Evolutionary conservation across 768 basidiomycete genomes (phyloP).

Genomic region (Pholiota molesta): DNA sequence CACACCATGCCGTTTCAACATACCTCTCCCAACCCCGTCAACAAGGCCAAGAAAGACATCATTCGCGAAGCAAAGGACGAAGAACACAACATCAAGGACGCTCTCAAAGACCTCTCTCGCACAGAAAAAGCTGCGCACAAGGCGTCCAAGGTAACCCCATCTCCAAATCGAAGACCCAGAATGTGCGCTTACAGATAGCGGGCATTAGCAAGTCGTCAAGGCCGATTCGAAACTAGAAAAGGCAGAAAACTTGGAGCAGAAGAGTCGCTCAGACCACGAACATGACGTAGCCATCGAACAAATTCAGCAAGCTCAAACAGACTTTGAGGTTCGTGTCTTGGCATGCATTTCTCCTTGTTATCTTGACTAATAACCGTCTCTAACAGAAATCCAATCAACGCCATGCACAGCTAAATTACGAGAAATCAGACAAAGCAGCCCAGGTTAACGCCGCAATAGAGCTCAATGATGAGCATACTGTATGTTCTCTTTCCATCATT

Average conservation of each 20-base stretch:
- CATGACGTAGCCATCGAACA: not conserved
- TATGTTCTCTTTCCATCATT: slow-evolving; percentile 9
- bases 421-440: slow-evolving; percentile 23
- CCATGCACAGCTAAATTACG: slow-evolving; percentile 24
- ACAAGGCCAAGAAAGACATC: slow-evolving; percentile 45
- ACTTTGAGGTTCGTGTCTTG: not conserved
- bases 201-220: not conserved
- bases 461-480: slow-evolving; percentile 27
- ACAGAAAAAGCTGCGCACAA: slow-evolving; percentile 57
- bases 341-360: not conserved
- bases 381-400: slow-evolving; percentile 21
- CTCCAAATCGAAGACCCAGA: not conserved
- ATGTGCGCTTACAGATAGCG: not conserved
- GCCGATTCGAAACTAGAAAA: slow-evolving; percentile 4
- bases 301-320: slow-evolving; percentile 9
- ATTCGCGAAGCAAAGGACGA: slow-evolving; percentile 55
- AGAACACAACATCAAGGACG: slow-evolving; percentile 49
- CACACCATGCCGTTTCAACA: not conserved
- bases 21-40: slow-evolving; percentile 20
- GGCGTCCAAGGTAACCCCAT: slow-evolving; percentile 31
- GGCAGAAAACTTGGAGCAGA: not conserved
- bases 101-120: slow-evolving; percentile 52
- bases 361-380: not conserved
- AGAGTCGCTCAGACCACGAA: not conserved
- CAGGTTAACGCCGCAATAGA: slow-evolving; percentile 26